These are phyloP conservation scores for Dactylellina leptospora DNA, from an alignment of 2,329 filamentous ascomycete genomes.

Conservation along the genomic window DNA sequence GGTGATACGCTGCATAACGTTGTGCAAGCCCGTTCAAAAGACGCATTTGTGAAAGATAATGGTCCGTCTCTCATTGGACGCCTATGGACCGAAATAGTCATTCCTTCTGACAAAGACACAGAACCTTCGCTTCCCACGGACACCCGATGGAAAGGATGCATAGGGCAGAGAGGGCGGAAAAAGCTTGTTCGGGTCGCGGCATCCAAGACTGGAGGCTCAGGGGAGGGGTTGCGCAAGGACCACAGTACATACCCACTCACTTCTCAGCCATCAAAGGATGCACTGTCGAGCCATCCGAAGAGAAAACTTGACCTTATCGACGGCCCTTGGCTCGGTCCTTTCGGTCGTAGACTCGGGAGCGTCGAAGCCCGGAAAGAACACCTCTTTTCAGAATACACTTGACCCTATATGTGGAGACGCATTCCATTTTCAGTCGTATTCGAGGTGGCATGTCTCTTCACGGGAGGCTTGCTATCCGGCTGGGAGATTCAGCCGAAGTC, in stretches of 20 bases:
- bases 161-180: conserved; percentile 1
- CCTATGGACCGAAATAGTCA: too few relatives aligned
- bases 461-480: conserved; percentile 21
- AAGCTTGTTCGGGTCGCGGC: conserved; percentile 24
- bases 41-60: too few relatives aligned
- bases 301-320: too few relatives aligned
- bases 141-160: neutral
- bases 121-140: conserved; percentile 37
- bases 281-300: too few relatives aligned
- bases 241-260: too few relatives aligned
- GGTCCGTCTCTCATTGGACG: too few relatives aligned
- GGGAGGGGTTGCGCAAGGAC: neutral
- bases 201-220: neutral
- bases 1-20: conserved; percentile 3
- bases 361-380: neutral
- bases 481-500: conserved; percentile 29
- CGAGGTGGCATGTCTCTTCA: neutral
- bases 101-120: too few relatives aligned
- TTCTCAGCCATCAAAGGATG: too few relatives aligned
- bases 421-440: too few relatives aligned
- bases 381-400: neutral
- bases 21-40: conserved; percentile 3
- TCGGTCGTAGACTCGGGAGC: neutral
- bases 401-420: neutral
- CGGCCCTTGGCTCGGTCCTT: conserved; percentile 8